Conservation (phyloP, 768 basidiomycete genomes). For the Hydnomerulius pinastri region DNA sequence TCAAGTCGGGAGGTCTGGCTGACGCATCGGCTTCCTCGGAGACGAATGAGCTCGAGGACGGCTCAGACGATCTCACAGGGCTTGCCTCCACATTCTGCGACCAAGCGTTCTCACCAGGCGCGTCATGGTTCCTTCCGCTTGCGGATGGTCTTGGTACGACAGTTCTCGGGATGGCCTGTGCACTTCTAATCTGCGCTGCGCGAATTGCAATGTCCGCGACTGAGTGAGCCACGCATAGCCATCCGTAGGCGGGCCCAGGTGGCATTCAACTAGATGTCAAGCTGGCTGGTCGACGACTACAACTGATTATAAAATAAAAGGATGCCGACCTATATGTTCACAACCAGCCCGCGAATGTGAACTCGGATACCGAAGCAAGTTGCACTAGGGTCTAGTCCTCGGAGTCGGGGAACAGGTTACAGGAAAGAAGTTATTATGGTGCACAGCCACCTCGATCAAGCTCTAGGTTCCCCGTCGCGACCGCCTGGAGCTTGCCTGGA, state of each 20-base stretch:
- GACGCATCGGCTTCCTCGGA: not conserved
- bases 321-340: not conserved
- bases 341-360: not conserved
- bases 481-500: too few relatives aligned
- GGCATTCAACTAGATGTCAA: conserved; percentile 47
- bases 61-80: not conserved
- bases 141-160: not conserved
- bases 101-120: not conserved
- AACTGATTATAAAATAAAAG: too few relatives aligned
- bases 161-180: conserved; percentile 29
- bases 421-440: not conserved
- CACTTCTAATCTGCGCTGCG: conserved; percentile 60
- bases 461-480: not conserved
- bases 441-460: conserved; percentile 19
- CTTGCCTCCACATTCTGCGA: not conserved
- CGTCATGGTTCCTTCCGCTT: not conserved
- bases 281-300: not conserved
- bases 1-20: not conserved
- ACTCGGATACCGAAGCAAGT: too few relatives aligned
- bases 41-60: too few relatives aligned
- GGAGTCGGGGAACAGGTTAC: too few relatives aligned
- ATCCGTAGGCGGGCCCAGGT: conserved; percentile 69
- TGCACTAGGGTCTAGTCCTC: too few relatives aligned
- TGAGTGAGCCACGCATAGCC: conserved; percentile 67
- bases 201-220: conserved; percentile 60